Conservation (phyloP, 2,329 filamentous ascomycete species). For the Aureobasidium vineae region DNA sequence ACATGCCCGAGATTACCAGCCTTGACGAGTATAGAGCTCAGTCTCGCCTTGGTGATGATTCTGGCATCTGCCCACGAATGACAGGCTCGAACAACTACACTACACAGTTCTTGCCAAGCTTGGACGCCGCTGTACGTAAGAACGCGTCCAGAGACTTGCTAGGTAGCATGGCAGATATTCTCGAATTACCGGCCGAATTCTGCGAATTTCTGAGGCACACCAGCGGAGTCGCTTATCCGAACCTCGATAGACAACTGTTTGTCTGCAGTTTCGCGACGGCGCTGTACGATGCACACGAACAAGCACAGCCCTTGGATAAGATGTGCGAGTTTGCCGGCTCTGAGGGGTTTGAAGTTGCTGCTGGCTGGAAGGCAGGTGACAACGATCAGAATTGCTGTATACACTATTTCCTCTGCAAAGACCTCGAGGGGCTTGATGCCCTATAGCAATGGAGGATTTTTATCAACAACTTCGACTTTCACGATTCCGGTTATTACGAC, state of each 20-base stretch:
- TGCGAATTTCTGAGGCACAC: constrained; percentile 1
- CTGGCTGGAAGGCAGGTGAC: constrained; percentile 5
- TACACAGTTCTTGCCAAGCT: neutral
- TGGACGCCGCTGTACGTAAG: neutral
- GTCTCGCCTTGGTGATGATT: neutral
- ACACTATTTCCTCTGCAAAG: constrained; percentile 1
- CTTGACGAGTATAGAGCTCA: neutral
- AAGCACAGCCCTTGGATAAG: neutral
- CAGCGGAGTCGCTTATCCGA: neutral
- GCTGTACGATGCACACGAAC: no score
- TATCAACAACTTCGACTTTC: neutral
- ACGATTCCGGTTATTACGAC: neutral
- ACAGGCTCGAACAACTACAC: neutral
- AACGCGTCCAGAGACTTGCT: neutral
- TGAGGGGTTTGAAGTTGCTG: neutral
- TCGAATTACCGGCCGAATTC: neutral
- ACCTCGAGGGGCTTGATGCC: neutral
- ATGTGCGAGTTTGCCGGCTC: neutral
- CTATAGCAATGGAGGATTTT: constrained; percentile 11
- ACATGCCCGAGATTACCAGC: neutral
- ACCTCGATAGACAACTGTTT: neutral
- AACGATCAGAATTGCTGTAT: neutral
- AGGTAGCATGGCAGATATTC: neutral
- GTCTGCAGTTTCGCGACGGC: neutral
- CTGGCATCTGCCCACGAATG: neutral